Evolutionary conservation across 1,284 basidiomycete species (phyloP), one percentile per base, ranked within the genome.

Genomic region (Pyrrhoderma lamaoense): DNA sequence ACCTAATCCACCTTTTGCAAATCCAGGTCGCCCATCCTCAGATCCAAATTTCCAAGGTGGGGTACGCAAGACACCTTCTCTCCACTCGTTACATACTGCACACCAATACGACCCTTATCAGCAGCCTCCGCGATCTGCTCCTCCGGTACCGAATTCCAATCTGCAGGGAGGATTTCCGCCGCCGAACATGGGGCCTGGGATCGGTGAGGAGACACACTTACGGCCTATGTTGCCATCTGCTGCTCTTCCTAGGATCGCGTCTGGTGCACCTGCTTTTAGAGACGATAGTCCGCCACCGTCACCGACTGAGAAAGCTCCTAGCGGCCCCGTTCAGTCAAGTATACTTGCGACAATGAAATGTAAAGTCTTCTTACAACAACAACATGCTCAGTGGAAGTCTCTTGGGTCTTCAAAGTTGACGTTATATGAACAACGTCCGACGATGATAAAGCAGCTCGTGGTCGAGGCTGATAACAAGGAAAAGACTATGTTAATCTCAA

Each of bases 311-410:
- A 69, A 59, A 48, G 55, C 65, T 19, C 68, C 76, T 1, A 66
- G 74, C 14, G 89, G 85, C 1, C 89, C 90, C 1, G 76, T 85
- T 23, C 83, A 79, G 18, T 81, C 87, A 5, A 72, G 79, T 9
- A 73, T 98, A 46, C 80, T 87, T 3, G 92, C 90, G n/a, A 83
- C 92, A 63, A 97, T 96, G 90, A 94, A 95, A 66, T 98, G 95
- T 79, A 98, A 99, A 68, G 85, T 98, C 31, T 99, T 98, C 72
- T 72, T 96, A 50, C 89, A 99, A 66, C 93, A 96, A 63, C 83
- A 89, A 37, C 94, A 98, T 64, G 85, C 86, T 21, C 92, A 97
- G 66, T 99, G 96, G 96, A 99, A 97, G 72, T 84, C 89, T 2
- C 73, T 99, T 37, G 96, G 96, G 1, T 74, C 85, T 9, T 93